A percentile compares a stretch with the other conserved stretches of the same genome.
Evolutionary conservation across 2,329 filamentous ascomycete genomes (phyloP).

Genomic region (Didymella pinodella): DNA sequence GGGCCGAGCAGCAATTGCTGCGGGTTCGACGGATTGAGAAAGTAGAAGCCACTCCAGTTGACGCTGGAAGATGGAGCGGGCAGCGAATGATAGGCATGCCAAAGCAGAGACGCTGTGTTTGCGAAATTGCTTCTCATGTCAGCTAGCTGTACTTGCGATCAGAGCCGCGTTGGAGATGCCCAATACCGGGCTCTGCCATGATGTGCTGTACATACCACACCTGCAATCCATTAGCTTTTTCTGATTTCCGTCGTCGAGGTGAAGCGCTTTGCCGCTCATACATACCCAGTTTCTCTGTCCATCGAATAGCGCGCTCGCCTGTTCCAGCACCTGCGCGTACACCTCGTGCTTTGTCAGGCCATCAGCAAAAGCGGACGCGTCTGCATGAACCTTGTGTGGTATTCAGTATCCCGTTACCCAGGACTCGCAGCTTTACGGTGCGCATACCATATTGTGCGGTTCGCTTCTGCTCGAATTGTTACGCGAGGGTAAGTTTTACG

Average conservation of each 20-base stretch:
- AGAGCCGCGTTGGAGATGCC: not conserved
- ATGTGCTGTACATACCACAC: conserved; percentile 17
- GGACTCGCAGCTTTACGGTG: conserved; percentile 24
- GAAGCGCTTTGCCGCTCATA: conserved; percentile 9
- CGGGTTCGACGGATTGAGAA: conserved; percentile 47
- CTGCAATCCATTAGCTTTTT: conserved; percentile 6
- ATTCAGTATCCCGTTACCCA: conserved; percentile 22
- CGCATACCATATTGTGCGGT: conserved; percentile 23
- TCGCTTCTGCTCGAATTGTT: conserved; percentile 6
- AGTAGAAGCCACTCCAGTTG: conserved; percentile 77
- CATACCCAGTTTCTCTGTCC: conserved; percentile 80
- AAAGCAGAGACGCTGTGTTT: conserved; percentile 77
- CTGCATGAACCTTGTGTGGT: conserved; percentile 70
- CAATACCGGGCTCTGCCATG: too few species aligned
- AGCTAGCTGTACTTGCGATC: not conserved
- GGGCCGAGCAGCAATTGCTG: conserved; percentile 75
- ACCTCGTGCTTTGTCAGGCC: conserved; percentile 75
- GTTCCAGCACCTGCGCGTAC: conserved; percentile 75
- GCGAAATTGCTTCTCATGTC: conserved; percentile 65
- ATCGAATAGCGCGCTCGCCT: conserved; percentile 73
- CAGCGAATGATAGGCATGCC: conserved; percentile 80
- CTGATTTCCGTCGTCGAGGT: too few species aligned
- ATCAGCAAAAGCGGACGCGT: conserved; percentile 75
- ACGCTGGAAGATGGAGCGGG: conserved; percentile 66
- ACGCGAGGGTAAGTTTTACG: conserved; percentile 7